Conservation (phyloP, 768 basidiomycete genomes). For the Lactifluus piperatus region DNA sequence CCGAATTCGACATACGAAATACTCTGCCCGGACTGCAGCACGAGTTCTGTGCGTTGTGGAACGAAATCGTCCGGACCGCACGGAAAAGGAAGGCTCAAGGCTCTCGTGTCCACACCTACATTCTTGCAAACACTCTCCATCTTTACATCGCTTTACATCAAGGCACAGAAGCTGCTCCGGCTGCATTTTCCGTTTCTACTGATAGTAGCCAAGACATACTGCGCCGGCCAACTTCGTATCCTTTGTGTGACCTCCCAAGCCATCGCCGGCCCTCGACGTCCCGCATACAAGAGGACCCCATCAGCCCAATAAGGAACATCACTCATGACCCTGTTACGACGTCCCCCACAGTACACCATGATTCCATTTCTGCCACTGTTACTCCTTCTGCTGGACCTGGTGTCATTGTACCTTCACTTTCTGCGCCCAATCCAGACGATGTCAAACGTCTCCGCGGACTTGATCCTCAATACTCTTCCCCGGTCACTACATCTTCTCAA, state of each 20-base stretch:
- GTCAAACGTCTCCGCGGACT: background rate
- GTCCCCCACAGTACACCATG: background rate
- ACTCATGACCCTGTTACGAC: background rate
- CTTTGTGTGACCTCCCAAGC: background rate
- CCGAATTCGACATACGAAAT: background rate
- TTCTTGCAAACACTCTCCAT: background rate
- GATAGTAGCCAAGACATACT: background rate
- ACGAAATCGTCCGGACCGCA: background rate
- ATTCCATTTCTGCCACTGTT: background rate
- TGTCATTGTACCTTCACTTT: background rate
- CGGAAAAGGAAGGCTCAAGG: background rate
- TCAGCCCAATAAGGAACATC: background rate
- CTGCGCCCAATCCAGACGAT: background rate
- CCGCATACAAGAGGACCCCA: background rate
- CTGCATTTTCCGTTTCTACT: background rate
- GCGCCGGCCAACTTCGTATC: background rate
- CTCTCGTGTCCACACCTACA: background rate
- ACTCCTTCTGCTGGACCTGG: background rate
- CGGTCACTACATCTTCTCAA: background rate
- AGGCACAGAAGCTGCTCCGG: background rate
- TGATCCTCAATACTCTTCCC: background rate
- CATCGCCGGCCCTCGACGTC: background rate
- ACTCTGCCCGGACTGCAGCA: no score
- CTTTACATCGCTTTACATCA: no score
- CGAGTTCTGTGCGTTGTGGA: no score